A percentile compares a stretch with the other conserved stretches of the same genome.
These are phyloP conservation scores for Pyrenophora graminea DNA, from an alignment of 2,329 filamentous ascomycete species.

Conservation along the genomic window DNA sequence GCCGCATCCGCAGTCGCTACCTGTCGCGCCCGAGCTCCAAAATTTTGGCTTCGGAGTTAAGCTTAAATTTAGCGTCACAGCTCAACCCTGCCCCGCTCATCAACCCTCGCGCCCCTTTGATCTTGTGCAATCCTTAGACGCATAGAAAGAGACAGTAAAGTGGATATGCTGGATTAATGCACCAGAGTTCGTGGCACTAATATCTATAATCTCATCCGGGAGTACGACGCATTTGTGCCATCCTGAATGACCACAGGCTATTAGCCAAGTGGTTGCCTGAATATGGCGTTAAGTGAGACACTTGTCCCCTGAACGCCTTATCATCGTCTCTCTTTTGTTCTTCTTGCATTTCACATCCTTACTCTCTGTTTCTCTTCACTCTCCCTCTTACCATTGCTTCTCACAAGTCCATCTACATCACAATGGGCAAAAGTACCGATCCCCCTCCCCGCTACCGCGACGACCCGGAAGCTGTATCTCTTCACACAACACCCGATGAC, in stretches of 20 bases:
- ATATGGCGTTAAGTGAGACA: conserved; percentile 24
- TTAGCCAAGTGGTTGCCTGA: conserved; percentile 31
- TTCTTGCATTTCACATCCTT: too few relatives aligned
- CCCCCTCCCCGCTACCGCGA: conserved; percentile 37
- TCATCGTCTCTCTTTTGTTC: background rate
- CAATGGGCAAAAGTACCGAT: conserved; percentile 39
- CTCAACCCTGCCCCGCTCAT: conserved; percentile 8
- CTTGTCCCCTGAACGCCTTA: conserved; percentile 18
- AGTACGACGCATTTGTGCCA: too few relatives aligned
- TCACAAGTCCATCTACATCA: background rate
- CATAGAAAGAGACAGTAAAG: too few relatives aligned
- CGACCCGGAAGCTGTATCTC: conserved; percentile 45
- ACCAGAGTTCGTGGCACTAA: too few relatives aligned
- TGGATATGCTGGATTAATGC: too few relatives aligned
- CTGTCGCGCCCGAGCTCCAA: conserved; percentile 28
- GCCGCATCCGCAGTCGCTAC: background rate
- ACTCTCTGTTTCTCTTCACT: too few relatives aligned
- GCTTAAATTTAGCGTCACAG: conserved; percentile 39
- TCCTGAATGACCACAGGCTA: conserved; percentile 6
- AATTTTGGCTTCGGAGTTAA: conserved; percentile 31
- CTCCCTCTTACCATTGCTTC: too few relatives aligned
- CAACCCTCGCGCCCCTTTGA: background rate
- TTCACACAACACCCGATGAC: conserved; percentile 46
- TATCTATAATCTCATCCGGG: too few relatives aligned
- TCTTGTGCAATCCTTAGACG: background rate